Conservation (phyloP, 345 rosid genomes). For the Sisymbrium altissimum region DNA sequence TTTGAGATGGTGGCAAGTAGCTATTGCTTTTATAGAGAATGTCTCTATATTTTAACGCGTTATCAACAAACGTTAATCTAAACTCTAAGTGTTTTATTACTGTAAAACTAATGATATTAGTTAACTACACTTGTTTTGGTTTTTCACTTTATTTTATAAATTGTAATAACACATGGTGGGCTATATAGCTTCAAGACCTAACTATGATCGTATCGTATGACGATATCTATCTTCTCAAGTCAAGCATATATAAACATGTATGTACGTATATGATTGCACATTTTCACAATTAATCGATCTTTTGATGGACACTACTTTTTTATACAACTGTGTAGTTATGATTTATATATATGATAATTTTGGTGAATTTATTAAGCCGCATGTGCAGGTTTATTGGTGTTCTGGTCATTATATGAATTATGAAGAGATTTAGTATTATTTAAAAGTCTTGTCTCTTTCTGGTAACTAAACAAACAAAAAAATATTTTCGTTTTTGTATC, state of each 20-base stretch:
- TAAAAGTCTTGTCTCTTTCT: no score
- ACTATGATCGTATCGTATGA: conserved; percentile 6
- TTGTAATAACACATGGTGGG: conserved; percentile 13
- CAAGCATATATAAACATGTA: not conserved
- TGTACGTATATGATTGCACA: not conserved
- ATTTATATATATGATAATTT: no score
- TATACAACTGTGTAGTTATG: not conserved
- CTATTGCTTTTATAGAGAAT: conserved; percentile 26
- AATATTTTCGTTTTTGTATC: no score
- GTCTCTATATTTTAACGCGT: not conserved
- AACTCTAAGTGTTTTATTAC: not conserved
- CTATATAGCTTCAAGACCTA: conserved; percentile 10
- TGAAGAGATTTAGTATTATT: no score
- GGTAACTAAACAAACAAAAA: no score
- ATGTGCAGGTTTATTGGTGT: no score
- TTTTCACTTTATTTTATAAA: not conserved
- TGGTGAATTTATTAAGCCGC: no score
- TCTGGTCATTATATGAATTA: no score
- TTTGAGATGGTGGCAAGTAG: conserved; percentile 10
- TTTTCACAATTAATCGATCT: no score
- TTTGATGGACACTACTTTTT: not conserved
- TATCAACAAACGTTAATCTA: not conserved
- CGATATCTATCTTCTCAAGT: not conserved
- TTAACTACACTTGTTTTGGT: not conserved
- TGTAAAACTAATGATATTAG: not conserved